Percentiles rank a stretch among this genome's conserved stretches.
phyloP scores from a whole-genome alignment of 192 early-diverging fungal genomes.

The Backusella macrospora region DNA sequence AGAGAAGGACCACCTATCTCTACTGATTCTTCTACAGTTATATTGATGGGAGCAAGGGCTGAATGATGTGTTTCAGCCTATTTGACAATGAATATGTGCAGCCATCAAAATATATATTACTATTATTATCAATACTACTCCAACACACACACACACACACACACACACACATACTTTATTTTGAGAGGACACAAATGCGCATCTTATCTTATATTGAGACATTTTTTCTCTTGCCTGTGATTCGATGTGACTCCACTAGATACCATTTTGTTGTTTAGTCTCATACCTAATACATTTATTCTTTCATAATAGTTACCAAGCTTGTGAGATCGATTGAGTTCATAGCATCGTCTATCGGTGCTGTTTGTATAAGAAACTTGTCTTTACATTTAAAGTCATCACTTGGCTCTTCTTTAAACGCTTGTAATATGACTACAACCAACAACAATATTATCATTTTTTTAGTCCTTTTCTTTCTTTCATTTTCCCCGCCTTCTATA shows the following conservation, averaged over 20 bases:
- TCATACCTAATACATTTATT: not conserved
- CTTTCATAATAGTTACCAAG: conserved; percentile 42
- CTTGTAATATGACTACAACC: conserved; percentile 77
- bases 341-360: conserved; percentile 71
- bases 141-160: no score
- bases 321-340: conserved; percentile 63
- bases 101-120: not conserved
- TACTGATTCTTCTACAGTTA: not conserved
- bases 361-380: conserved; percentile 93
- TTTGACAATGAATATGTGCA: not conserved
- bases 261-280: not conserved
- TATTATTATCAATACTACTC: not conserved
- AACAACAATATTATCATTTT: not conserved
- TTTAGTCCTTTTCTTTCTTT: no score
- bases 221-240: conserved; percentile 60
- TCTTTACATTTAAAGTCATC: conserved; percentile 86
- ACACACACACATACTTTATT: not conserved
- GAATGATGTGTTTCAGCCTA: not conserved
- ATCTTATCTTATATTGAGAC: conserved; percentile 70
- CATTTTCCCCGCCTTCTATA: not conserved
- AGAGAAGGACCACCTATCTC: not conserved
- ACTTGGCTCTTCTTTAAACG: conserved; percentile 83
- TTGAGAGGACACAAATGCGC: conserved; percentile 45
- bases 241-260: conserved; percentile 67
- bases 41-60: not conserved